phyloP scores from a whole-genome alignment of 352 stramenopile species.

The Phytophthora multivora region DNA sequence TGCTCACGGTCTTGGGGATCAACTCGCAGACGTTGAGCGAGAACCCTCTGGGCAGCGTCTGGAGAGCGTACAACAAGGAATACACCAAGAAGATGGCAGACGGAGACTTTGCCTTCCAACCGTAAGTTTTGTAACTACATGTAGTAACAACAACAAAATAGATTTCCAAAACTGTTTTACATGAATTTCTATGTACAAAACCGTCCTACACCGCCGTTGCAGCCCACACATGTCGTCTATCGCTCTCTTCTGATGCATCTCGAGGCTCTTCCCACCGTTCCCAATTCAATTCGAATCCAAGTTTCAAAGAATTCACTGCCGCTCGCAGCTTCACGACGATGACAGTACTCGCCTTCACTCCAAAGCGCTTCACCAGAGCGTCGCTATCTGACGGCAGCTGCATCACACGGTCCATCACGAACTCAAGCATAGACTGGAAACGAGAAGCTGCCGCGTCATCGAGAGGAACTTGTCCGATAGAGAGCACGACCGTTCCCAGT shows the following conservation, averaged over 20 bases:
- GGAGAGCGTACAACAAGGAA: conserved; percentile 17
- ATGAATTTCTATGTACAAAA: neutral
- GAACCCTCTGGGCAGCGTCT: conserved; percentile 7
- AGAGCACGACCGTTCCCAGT: conserved; percentile 10
- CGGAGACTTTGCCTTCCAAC: neutral
- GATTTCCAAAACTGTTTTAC: neutral
- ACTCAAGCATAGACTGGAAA: conserved; percentile 20
- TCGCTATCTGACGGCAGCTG: neutral
- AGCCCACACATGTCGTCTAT: neutral
- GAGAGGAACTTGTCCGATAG: neutral
- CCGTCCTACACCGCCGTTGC: neutral
- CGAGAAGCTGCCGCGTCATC: conserved; percentile 4
- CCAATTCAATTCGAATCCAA: neutral
- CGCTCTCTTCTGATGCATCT: too few species aligned
- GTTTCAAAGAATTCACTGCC: neutral
- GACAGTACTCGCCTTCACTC: conserved; percentile 6
- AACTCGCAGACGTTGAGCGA: neutral
- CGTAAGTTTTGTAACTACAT: neutral
- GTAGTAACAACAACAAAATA: too few species aligned
- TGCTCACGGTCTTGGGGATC: conserved; percentile 16
- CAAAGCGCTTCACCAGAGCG: conserved; percentile 10
- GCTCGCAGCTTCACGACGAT: conserved; percentile 13
- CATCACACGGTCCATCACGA: conserved; percentile 21
- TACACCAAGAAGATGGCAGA: conserved; percentile 1
- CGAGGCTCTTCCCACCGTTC: neutral